Evolutionary conservation across 192 early-diverging fungal species (phyloP).

Genomic region (Rhizophagus prolifer): DNA sequence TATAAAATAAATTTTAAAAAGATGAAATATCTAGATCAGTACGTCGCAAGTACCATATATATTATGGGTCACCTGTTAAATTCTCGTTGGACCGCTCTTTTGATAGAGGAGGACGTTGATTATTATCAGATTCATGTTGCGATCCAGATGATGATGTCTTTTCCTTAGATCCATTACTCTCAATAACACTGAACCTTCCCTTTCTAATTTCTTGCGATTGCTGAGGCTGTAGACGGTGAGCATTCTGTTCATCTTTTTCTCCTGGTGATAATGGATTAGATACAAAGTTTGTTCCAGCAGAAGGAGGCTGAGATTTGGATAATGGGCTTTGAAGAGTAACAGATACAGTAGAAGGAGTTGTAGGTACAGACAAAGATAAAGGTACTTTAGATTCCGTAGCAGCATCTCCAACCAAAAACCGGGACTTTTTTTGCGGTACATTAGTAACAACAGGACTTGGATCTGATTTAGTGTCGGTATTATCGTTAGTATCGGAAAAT

Average conservation of each 20-base stretch:
- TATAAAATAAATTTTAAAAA: background rate
- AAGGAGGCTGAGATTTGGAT: constrained; percentile 20
- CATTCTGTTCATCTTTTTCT: background rate
- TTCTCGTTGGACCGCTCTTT: constrained; percentile 28
- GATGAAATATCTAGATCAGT: constrained; percentile 15
- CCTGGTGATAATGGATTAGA: background rate
- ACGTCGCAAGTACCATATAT: constrained; percentile 24
- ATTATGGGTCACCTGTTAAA: constrained; percentile 26
- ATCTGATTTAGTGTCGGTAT: background rate
- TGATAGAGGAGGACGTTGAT: constrained; percentile 7
- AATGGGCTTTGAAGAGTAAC: constrained; percentile 18
- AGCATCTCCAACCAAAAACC: constrained; percentile 42
- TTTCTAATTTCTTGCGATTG: constrained; percentile 56
- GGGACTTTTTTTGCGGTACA: constrained; percentile 44
- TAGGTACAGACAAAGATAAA: constrained; percentile 16
- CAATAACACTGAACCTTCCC: constrained; percentile 73
- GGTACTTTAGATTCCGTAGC: background rate
- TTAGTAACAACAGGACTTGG: constrained; percentile 4
- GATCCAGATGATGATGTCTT: background rate
- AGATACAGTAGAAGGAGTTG: constrained; percentile 17
- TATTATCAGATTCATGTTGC: constrained; percentile 28
- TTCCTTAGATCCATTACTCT: constrained; percentile 21
- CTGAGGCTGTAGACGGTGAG: background rate
- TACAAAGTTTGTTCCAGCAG: constrained; percentile 29
- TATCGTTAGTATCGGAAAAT: constrained; percentile 5